phyloP scores from a whole-genome alignment of 495 filamentous ascomycete species.

The Neurospora sp. region DNA sequence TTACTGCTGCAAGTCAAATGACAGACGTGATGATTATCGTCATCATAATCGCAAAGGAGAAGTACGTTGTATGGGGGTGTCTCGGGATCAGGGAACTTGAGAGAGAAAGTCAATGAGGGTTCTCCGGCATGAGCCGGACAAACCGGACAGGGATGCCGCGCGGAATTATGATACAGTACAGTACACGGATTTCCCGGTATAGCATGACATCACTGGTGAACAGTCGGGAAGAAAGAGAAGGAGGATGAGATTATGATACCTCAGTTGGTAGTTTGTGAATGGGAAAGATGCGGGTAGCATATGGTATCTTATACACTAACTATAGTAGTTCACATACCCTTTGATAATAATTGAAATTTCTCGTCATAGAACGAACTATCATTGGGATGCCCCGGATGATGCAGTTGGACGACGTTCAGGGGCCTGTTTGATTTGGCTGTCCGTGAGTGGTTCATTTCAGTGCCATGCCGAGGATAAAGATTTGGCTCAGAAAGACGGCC shows the following conservation, averaged over 20 bases:
- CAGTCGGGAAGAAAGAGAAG: not conserved
- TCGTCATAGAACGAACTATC: not conserved
- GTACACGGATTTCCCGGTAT: not conserved
- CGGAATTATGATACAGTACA: not conserved
- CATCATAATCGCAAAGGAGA: not conserved
- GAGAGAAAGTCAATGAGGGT: not conserved
- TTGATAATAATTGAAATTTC: not conserved
- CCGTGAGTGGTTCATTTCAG: not conserved
- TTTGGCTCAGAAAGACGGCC: not conserved
- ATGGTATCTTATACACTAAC: not conserved
- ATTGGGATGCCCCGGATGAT: not conserved
- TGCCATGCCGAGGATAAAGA: slow-evolving; percentile 6
- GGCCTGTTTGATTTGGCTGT: not conserved
- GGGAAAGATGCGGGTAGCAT: not conserved
- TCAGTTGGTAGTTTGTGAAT: not conserved
- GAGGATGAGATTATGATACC: not conserved
- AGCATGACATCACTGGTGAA: not conserved
- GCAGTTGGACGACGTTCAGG: not conserved
- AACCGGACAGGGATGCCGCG: not conserved
- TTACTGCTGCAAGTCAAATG: not conserved
- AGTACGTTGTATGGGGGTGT: not conserved
- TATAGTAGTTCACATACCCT: not conserved
- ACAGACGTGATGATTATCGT: not conserved
- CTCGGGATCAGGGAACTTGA: not conserved
- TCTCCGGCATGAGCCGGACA: not conserved